phyloP scores from a whole-genome alignment of 306 rosid genomes.

The Lagenaria siceraria region DNA sequence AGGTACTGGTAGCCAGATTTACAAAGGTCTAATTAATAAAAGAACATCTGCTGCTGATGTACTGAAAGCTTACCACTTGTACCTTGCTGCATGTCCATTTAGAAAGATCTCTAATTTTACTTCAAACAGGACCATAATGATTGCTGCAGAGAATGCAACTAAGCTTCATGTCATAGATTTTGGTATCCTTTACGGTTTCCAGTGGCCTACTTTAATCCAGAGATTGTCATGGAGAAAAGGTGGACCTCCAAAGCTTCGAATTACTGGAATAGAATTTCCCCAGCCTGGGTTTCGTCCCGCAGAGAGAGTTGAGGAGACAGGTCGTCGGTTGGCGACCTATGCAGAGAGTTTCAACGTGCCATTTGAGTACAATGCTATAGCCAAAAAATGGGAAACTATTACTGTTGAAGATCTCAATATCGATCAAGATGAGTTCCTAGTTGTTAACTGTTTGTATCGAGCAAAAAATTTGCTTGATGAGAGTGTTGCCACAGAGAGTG shows the following conservation, averaged over 20 bases:
- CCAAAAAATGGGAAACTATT: slow-evolving; percentile 80
- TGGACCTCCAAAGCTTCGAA: slow-evolving; percentile 77
- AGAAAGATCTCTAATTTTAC: slow-evolving; percentile 54
- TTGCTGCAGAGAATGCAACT: slow-evolving; percentile 20
- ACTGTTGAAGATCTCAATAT: slow-evolving; percentile 76
- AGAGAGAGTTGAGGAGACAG: slow-evolving; percentile 80
- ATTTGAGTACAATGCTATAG: slow-evolving; percentile 74
- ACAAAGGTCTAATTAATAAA: slow-evolving; percentile 61
- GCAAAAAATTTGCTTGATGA: slow-evolving; percentile 82
- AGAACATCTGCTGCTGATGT: slow-evolving; percentile 59
- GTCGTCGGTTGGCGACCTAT: slow-evolving; percentile 65
- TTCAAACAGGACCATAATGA: slow-evolving; percentile 47
- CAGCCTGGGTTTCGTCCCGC: slow-evolving; percentile 97
- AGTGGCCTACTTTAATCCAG: slow-evolving; percentile 88
- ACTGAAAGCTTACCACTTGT: slow-evolving; percentile 70
- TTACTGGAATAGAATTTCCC: slow-evolving; percentile 90
- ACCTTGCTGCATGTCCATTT: slow-evolving; percentile 85
- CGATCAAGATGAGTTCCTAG: slow-evolving; percentile 50
- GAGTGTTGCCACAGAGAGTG: slow-evolving; percentile 59
- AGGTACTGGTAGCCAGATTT: slow-evolving; percentile 93
- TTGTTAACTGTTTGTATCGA: slow-evolving; percentile 62
- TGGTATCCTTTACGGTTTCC: slow-evolving; percentile 93
- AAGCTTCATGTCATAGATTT: slow-evolving; percentile 75
- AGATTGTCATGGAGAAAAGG: slow-evolving; percentile 36
- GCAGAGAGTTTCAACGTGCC: slow-evolving; percentile 63